Percentiles rank a stretch among this genome's conserved stretches.
Evolutionary conservation across 164 flowering plant genomes (phyloP).

Genomic region (Annona squamosa): DNA sequence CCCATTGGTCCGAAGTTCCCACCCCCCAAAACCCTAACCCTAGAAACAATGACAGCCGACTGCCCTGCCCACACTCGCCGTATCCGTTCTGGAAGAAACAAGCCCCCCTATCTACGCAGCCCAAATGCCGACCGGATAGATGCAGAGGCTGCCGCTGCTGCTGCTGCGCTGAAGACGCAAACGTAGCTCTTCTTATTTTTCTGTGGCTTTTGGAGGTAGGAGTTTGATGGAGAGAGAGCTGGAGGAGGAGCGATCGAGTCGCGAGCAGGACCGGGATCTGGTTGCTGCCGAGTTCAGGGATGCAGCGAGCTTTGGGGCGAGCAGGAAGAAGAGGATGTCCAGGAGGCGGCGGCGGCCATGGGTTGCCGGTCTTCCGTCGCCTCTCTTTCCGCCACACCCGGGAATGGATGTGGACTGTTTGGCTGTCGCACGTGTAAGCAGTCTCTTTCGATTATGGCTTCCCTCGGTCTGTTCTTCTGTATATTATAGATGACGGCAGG

Average conservation of each 20-base stretch:
- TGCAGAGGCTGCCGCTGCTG: neutral
- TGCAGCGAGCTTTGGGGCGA: neutral
- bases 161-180: neutral
- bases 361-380: neutral
- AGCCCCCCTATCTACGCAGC: neutral
- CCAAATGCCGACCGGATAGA: neutral
- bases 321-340: conserved; percentile 11
- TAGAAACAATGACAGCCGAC: conserved; percentile 1
- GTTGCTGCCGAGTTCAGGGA: neutral
- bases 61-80: conserved; percentile 4
- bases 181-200: neutral
- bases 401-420: neutral
- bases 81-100: conserved; percentile 7
- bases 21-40: neutral
- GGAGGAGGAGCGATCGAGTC: neutral
- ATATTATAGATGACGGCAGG: neutral
- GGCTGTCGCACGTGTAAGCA: neutral
- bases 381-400: neutral
- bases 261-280: neutral
- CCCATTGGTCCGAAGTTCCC: neutral
- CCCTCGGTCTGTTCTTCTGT: neutral
- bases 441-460: neutral
- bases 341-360: conserved; percentile 6
- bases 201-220: neutral
- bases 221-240: neutral